These are phyloP conservation scores for Wallacemonas sp. DNA, from an alignment of 208 protist species.

Conservation along the genomic window DNA sequence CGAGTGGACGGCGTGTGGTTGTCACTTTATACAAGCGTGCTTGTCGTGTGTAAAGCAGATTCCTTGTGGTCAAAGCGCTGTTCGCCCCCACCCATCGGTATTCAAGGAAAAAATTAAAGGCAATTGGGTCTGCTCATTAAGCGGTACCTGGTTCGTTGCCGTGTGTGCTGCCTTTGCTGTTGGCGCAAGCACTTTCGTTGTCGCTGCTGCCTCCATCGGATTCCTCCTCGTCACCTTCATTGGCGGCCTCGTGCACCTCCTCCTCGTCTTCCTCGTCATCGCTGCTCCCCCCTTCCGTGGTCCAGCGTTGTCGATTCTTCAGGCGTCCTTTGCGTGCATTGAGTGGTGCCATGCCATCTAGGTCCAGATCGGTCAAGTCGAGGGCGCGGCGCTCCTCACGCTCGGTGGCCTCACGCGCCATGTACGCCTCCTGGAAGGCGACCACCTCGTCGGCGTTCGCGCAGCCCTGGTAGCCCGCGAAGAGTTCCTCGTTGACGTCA, in stretches of 20 bases:
- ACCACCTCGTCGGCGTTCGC: slow-evolving; percentile 50
- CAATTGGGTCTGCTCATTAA: no score
- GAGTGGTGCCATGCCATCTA: slow-evolving; percentile 42
- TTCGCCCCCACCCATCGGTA: no score
- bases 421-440: slow-evolving; percentile 66
- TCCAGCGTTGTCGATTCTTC: slow-evolving; percentile 31
- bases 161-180: no score
- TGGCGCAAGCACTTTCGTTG: no score
- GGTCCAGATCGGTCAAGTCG: slow-evolving; percentile 52
- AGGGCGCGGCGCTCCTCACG: slow-evolving; percentile 44
- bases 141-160: no score
- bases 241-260: slow-evolving; percentile 11
- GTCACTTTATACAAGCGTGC: no score
- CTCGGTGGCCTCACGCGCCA: slow-evolving; percentile 31
- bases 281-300: slow-evolving; percentile 25
- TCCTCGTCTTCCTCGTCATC: slow-evolving; percentile 17
- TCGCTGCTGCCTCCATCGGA: no score
- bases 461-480: slow-evolving; percentile 85
- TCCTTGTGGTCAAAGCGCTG: no score
- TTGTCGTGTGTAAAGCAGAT: no score
- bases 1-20: no score
- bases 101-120: no score
- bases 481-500: slow-evolving; percentile 92
- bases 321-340: slow-evolving; percentile 55
- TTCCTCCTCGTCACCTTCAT: slow-evolving; percentile 4